Percentiles rank a stretch among this genome's conserved stretches.
These are phyloP conservation scores for Cryptococcus jaspeensis DNA, from an alignment of 1,284 basidiomycete species.

Conservation along the genomic window DNA sequence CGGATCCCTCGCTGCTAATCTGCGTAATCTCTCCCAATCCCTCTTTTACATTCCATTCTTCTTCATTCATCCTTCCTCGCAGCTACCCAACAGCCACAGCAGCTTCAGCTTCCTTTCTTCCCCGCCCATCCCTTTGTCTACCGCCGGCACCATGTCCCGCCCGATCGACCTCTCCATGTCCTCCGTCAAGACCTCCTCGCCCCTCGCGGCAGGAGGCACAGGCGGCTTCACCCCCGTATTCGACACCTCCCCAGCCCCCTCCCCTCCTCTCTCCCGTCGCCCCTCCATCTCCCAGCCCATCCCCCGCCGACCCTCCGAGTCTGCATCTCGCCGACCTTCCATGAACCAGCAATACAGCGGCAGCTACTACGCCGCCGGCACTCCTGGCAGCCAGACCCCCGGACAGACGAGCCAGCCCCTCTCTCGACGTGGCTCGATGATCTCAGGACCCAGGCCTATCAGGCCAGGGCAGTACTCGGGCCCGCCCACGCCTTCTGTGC, in stretches of 20 bases:
- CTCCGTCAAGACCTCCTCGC: constrained; percentile 12
- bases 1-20: no score
- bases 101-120: background rate
- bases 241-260: constrained; percentile 19
- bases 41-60: no score
- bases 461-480: constrained; percentile 39
- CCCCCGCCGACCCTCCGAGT: constrained; percentile 17
- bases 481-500: constrained; percentile 43
- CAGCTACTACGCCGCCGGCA: constrained; percentile 1
- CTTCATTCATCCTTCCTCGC: no score
- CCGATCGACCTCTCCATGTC: constrained; percentile 18
- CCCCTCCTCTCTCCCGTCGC: constrained; percentile 24
- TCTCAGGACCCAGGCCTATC: constrained; percentile 42
- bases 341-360: constrained; percentile 3
- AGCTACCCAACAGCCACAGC: no score
- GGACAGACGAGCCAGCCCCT: constrained; percentile 10
- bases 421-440: constrained; percentile 35
- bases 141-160: constrained; percentile 10
- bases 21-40: no score
- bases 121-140: background rate
- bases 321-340: constrained; percentile 10
- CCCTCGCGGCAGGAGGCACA: constrained; percentile 3
- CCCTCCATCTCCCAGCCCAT: constrained; percentile 20
- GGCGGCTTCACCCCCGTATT: constrained; percentile 10
- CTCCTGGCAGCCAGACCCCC: background rate